These are phyloP conservation scores for Penicillium fuscoglaucum DNA, from an alignment of 2,329 filamentous ascomycete species.

Conservation along the genomic window DNA sequence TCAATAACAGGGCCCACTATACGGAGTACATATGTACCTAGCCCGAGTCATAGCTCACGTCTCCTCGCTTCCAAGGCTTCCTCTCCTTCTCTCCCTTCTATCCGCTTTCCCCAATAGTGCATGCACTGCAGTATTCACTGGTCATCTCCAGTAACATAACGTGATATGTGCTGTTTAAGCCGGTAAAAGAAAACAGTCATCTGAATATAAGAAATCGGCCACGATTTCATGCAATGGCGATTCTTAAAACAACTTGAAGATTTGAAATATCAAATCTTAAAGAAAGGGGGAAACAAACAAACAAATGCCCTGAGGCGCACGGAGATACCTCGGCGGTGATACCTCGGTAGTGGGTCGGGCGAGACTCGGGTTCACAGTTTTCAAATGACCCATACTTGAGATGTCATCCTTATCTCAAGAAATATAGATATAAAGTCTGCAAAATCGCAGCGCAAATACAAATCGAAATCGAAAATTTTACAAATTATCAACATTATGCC, in stretches of 20 bases:
- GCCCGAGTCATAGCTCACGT: neutral
- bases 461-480: neutral
- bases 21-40: neutral
- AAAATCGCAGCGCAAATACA: neutral
- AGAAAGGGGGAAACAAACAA: neutral
- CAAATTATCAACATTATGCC: neutral
- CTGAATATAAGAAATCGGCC: neutral
- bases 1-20: neutral
- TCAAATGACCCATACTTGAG: neutral
- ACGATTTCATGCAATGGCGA: neutral
- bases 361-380: constrained; percentile 6
- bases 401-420: neutral
- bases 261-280: neutral
- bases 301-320: neutral
- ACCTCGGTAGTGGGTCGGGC: neutral
- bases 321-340: constrained; percentile 5
- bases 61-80: neutral
- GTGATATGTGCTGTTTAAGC: neutral
- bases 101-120: neutral
- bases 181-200: neutral
- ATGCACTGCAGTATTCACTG: neutral
- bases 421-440: constrained; percentile 5
- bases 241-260: neutral
- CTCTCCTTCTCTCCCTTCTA: neutral
- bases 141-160: neutral